Percentiles rank a stretch among this genome's conserved stretches.
These are phyloP conservation scores for Globisporangium rhizosaccharum DNA, from an alignment of 352 stramenopile genomes.

Conservation along the genomic window DNA sequence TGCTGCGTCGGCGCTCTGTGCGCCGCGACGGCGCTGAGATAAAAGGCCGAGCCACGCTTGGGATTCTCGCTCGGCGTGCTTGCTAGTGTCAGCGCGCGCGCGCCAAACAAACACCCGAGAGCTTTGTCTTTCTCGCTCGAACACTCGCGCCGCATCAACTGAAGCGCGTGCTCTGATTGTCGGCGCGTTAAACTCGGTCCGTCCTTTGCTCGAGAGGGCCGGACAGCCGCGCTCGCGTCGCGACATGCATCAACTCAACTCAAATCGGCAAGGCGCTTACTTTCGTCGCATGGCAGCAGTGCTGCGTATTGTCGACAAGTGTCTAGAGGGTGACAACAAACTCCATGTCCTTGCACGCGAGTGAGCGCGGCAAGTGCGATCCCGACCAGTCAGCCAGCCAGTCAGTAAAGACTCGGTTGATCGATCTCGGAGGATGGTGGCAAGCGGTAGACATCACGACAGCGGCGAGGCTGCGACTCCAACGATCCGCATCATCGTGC, in stretches of 20 bases:
- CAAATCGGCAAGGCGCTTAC: too few relatives aligned
- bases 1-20: neutral
- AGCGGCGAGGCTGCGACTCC: neutral
- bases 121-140: neutral
- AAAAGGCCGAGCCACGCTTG: neutral
- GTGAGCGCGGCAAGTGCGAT: too few relatives aligned
- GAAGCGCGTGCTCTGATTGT: too few relatives aligned
- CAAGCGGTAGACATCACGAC: neutral
- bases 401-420: neutral
- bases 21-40: neutral
- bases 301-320: too few relatives aligned
- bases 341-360: neutral
- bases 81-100: too few relatives aligned
- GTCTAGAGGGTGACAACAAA: too few relatives aligned
- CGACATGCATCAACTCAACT: too few relatives aligned
- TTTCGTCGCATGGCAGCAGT: too few relatives aligned
- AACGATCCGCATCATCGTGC: neutral
- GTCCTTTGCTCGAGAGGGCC: neutral
- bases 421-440: conserved; percentile 1
- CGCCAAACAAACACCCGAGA: too few relatives aligned
- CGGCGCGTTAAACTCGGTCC: neutral
- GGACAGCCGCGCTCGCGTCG: too few relatives aligned
- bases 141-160: neutral
- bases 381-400: neutral
- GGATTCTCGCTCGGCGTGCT: too few relatives aligned